Evolutionary conservation across 352 stramenopile genomes (phyloP), one percentile per base, ranked within the genome.

Genomic region (Globisporangium irregulare): DNA sequence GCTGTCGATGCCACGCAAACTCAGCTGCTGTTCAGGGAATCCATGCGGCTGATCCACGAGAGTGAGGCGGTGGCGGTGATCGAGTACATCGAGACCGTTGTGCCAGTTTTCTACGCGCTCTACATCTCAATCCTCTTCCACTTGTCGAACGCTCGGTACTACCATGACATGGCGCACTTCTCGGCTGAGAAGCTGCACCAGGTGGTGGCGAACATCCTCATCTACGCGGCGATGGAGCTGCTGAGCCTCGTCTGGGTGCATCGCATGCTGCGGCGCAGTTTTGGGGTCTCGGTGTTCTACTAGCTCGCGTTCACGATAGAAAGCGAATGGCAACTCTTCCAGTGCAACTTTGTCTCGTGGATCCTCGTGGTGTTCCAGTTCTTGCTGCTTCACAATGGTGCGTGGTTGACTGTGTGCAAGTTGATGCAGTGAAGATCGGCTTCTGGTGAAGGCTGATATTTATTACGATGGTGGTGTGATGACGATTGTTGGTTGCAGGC

Each of bases 31-130:
- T 14, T 41, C 34, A 41, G 34, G 34, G 34, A 41, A 12, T 41
- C 34, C 34, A 41, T 41, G 34, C 34, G 34, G 8, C 34, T 41
- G 34, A 10, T 41, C 34, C 34, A 41, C 8, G 34, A 41, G 46
- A 66, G 59, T 2, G 70, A 79, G 41, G 72, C 75, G 14, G 70
- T 75, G 12, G 53, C 69, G 5, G 60, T 75, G 2, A 38, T 79
- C 12, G 73, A 75, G 56, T 75, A 77, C 54, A 62, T 79, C 22
- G 71, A 79, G 41, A 70, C 50, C n/a, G 59, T 77, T 14, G 67
- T 77, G 14, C 70, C 73, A 22, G 53, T 68, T 27, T 57, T 77
- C 24, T 77, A 75, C 46, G 68, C 38, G 4, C 48, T 73, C 9
- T 77, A 75, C 34, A 67, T 75, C 9, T 29, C 63, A 1, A 46